Percentiles rank a stretch among this genome's conserved stretches.
phyloP scores from a whole-genome alignment of 208 protist genomes.

The Eutreptiella sp. region DNA sequence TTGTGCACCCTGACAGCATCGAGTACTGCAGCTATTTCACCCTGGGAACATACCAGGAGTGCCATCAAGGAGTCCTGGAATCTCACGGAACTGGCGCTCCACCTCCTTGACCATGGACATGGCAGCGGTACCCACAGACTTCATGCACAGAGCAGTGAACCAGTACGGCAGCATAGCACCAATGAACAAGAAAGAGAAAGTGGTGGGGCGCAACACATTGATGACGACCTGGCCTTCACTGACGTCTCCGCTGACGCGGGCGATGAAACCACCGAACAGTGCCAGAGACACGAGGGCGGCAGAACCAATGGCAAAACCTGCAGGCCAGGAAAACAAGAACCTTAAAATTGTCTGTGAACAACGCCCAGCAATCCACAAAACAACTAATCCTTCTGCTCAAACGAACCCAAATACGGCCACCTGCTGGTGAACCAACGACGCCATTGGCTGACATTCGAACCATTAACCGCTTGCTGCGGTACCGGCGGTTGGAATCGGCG shows the following conservation, averaged over 20 bases:
- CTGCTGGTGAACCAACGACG: too few species aligned
- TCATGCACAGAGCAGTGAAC: conserved; percentile 91
- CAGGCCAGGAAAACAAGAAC: too few species aligned
- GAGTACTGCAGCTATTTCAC: too few species aligned
- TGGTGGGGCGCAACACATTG: conserved; percentile 61
- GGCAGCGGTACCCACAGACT: conserved; percentile 78
- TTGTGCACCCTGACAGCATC: too few species aligned
- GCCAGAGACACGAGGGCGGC: conserved; percentile 83
- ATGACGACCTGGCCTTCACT: conserved; percentile 41
- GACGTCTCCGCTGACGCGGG: conserved; percentile 46
- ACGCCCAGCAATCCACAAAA: too few species aligned
- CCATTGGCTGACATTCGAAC: too few species aligned
- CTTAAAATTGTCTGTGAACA: too few species aligned
- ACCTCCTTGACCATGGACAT: conserved; percentile 89
- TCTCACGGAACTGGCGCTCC: conserved; percentile 81
- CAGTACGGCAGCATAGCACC: conserved; percentile 88
- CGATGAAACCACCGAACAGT: conserved; percentile 81
- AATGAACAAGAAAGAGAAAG: conserved; percentile 77
- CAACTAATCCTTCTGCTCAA: too few species aligned
- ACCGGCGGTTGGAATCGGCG: too few species aligned
- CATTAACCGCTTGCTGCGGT: too few species aligned
- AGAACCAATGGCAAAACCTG: conserved; percentile 87
- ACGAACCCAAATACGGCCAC: too few species aligned
- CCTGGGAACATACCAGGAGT: too few species aligned
- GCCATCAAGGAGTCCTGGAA: conserved; percentile 55